Evolutionary conservation across 345 rosid genomes (phyloP), one percentile per base, ranked within the genome.

Genomic region (Psidium friedrichsthalianum): DNA sequence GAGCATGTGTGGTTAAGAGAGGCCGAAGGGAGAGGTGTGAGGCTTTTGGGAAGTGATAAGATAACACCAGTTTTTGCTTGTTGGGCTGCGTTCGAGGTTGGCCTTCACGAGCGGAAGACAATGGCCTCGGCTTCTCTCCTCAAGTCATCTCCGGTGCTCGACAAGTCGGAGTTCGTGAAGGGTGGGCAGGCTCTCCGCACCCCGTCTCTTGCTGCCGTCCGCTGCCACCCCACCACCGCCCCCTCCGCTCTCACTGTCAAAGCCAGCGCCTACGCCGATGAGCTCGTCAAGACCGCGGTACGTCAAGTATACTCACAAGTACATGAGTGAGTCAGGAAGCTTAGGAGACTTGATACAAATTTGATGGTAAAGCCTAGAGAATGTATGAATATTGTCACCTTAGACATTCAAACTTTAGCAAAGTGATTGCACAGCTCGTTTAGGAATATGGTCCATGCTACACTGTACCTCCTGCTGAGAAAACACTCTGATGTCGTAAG

Each of bases 221-320:
- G 93, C 83, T 91, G 92, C 89, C 88, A 82, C 87, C 86, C 96
- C 47, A 56, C 90, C 69, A 82, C 92, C 69, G 55, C 96, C 6
- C 52, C 87, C 11, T 89, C 93, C 0, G 84, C 86, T 54, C 89
- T 95, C 84, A 86, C 94, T 86, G 86, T 95, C 89, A 96, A 94
- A 25, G 97, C 98, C 25, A 89, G 98, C 22, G 83, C 83, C 87
- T 97, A 97, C 83, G 97, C 98, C 6, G 98, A 97, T 87, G 99
- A 97, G 94, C 99, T 97, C 80, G 91, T 97, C 88, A 94, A 95
- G 92, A 97, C 98, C 14, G 99, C 98, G 88, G 98, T 95, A 93
- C 87, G 36, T 69, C 44, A 32, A 32, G 42, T 22, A 69, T 69
- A 32, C 42, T 69, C 44, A 40, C 24, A 4, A 32, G 47, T 32